Conservation (phyloP, 306 rosid species). For the Pachyrhizus erosus region DNA sequence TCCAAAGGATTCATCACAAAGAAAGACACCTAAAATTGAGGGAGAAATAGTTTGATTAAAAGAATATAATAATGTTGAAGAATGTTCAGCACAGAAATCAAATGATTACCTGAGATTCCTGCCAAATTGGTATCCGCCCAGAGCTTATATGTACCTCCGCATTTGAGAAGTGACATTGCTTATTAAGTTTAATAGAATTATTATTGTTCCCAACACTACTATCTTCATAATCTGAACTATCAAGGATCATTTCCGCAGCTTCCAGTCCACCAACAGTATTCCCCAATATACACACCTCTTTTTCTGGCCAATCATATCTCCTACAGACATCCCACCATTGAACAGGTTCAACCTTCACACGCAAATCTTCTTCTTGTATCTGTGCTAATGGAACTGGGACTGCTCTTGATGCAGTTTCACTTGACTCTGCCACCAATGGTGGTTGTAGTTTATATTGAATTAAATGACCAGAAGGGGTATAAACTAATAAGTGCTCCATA, state of each 20-base stretch:
- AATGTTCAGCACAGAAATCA: conserved; percentile 38
- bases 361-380: conserved; percentile 81
- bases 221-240: conserved; percentile 62
- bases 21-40: conserved; percentile 71
- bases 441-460: conserved; percentile 83
- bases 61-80: conserved; percentile 41
- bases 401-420: conserved; percentile 62
- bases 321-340: conserved; percentile 99
- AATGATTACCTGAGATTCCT: conserved; percentile 73
- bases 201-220: conserved; percentile 52
- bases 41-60: conserved; percentile 32
- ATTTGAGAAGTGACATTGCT: conserved; percentile 75
- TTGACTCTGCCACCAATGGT: conserved; percentile 68
- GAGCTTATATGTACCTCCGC: conserved; percentile 88
- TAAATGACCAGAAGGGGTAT: conserved; percentile 81
- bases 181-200: conserved; percentile 52
- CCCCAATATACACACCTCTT: conserved; percentile 68
- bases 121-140: conserved; percentile 92
- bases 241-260: conserved; percentile 53
- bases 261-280: conserved; percentile 56
- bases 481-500: conserved; percentile 87
- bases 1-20: conserved; percentile 61
- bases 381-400: conserved; percentile 65
- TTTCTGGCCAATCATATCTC: conserved; percentile 89
- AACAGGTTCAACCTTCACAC: conserved; percentile 90